Conservation (phyloP, 768 basidiomycete species). For the Podaxis carcinomalis region DNA sequence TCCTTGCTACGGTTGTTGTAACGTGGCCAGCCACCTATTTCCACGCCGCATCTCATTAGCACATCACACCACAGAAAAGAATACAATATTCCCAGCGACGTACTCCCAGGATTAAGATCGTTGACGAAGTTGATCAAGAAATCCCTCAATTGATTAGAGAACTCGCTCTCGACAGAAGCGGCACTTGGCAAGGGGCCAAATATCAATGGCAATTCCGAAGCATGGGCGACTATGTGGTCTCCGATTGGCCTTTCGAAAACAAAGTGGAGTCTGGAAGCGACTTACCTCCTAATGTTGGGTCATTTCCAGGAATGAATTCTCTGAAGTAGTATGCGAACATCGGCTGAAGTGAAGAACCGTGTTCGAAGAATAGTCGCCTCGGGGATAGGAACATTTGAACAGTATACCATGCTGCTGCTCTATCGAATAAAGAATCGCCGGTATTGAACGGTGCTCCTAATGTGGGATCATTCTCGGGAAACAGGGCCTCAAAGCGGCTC, state of each 20-base stretch:
- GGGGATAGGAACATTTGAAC: conserved; percentile 53
- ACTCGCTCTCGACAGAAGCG: conserved; percentile 34
- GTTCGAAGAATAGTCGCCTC: conserved; percentile 44
- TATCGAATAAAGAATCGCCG: conserved; percentile 55
- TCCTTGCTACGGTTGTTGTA: conserved; percentile 29
- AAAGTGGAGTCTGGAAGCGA: not conserved
- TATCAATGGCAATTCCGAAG: conserved; percentile 42
- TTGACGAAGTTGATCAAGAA: conserved; percentile 55
- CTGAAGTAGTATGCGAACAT: conserved; percentile 52
- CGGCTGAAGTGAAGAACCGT: conserved; percentile 41
- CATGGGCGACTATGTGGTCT: conserved; percentile 37
- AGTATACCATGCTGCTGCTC: conserved; percentile 54
- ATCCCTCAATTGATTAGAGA: conserved; percentile 44
- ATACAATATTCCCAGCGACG: conserved; percentile 14
- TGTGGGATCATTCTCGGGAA: conserved; percentile 43
- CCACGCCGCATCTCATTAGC: not conserved
- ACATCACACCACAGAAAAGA: not conserved
- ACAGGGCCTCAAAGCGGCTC: conserved; percentile 32
- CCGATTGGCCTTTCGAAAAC: not conserved
- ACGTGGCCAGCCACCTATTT: conserved; percentile 41
- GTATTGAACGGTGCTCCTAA: conserved; percentile 52
- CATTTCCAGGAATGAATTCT: conserved; percentile 54
- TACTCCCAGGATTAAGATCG: conserved; percentile 53
- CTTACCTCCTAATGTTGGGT: conserved; percentile 43
- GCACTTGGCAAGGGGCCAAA: conserved; percentile 41